These are phyloP conservation scores for Mycena citricolor DNA, from an alignment of 1,284 basidiomycete genomes.

Conservation along the genomic window DNA sequence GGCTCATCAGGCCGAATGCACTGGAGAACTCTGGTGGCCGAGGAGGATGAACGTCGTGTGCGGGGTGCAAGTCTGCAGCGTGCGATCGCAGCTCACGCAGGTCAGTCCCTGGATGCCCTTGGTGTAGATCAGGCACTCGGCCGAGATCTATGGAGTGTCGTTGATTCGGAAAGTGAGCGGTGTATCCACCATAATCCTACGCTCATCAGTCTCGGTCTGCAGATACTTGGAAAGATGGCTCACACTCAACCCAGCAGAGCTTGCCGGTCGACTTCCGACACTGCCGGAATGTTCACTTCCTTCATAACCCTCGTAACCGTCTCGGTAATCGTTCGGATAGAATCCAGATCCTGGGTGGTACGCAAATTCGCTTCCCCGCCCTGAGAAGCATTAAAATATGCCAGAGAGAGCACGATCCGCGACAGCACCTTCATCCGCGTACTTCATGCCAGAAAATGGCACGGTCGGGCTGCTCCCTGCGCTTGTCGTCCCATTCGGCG, in stretches of 20 bases:
- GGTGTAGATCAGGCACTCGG: neutral
- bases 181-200: conserved; percentile 2
- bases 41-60: conserved; percentile 7
- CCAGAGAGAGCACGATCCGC: too few relatives aligned
- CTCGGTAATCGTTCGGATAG: neutral
- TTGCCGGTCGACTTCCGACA: conserved; percentile 15
- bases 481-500: too few relatives aligned
- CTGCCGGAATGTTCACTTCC: conserved; percentile 11
- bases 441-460: too few relatives aligned
- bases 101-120: too few relatives aligned
- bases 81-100: too few relatives aligned
- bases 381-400: too few relatives aligned
- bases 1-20: conserved; percentile 68
- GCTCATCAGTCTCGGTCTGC: too few relatives aligned
- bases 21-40: conserved; percentile 45
- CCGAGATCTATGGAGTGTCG: neutral
- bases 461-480: too few relatives aligned
- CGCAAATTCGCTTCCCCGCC: too few relatives aligned
- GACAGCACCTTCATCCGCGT: too few relatives aligned
- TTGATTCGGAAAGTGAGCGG: neutral
- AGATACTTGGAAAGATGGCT: conserved; percentile 7
- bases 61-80: neutral
- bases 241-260: conserved; percentile 14
- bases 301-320: conserved; percentile 1
- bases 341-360: neutral